Conservation (phyloP, 2,329 filamentous ascomycete genomes). For the Cladosporium austrohemisphaericum region DNA sequence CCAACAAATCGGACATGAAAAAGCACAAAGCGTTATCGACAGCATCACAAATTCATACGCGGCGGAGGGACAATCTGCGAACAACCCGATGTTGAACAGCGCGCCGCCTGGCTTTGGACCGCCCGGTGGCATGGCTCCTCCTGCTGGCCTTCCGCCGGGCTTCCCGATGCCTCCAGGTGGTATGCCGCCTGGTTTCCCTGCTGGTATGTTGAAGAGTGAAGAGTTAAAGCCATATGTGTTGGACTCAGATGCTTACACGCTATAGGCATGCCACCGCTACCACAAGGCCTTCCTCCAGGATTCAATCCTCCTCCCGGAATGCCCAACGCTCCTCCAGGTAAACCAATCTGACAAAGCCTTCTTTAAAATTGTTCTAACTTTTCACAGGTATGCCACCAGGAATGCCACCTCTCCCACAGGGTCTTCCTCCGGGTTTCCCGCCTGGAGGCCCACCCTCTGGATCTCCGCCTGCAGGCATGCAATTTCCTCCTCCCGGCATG, state of each 20-base stretch:
- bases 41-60: slow-evolving; percentile 95
- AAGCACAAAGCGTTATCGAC: slow-evolving; percentile 97
- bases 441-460: slow-evolving; percentile 45
- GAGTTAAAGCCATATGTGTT: slow-evolving; percentile 22
- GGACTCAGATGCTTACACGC: slow-evolving; percentile 39
- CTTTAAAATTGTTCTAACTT: not conserved
- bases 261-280: slow-evolving; percentile 10
- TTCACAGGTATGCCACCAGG: not conserved
- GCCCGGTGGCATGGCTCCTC: slow-evolving; percentile 46
- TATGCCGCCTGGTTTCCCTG: slow-evolving; percentile 14
- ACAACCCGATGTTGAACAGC: slow-evolving; percentile 71
- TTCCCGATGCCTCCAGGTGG: slow-evolving; percentile 11
- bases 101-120: slow-evolving; percentile 17
- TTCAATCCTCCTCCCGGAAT: slow-evolving; percentile 10
- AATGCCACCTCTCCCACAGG: slow-evolving; percentile 2
- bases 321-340: slow-evolving; percentile 10
- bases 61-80: slow-evolving; percentile 81
- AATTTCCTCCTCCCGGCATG: slow-evolving; percentile 6
- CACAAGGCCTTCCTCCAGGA: slow-evolving; percentile 11
- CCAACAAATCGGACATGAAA: slow-evolving; percentile 97
- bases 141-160: slow-evolving; percentile 30
- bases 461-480: slow-evolving; percentile 55
- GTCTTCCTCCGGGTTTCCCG: slow-evolving; percentile 9
- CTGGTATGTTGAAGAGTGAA: not conserved
- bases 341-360: no score